Evolutionary conservation across 2,329 filamentous ascomycete genomes (phyloP), one percentile per base, ranked within the genome.

Genomic region (Cladosporium sp.): DNA sequence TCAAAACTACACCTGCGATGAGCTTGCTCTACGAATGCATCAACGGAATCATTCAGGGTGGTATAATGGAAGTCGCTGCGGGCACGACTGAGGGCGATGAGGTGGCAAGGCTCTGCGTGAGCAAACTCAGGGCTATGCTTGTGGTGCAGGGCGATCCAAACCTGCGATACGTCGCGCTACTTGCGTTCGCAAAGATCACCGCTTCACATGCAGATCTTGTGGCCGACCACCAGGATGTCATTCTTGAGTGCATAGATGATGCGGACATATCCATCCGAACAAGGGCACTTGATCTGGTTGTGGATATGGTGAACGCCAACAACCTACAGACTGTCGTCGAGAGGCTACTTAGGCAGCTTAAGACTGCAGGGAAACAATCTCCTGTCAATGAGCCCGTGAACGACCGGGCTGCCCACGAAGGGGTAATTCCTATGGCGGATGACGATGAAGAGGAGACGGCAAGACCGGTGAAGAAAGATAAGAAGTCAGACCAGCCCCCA

Each of bases 1-100:
- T 98, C 56, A 85, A 88, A 59, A 95, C 91, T 1, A 98, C 93
- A 0, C 86, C 88, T 4, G 93, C 93, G 22, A 97, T 97, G 93
- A 97, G 93, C n/a, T 72, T 98, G 22, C 73, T 97, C 5, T 98
- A 98, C 61, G 93, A 98, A 70, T 98, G 93, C 65, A 96, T 98
- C 69, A 96, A 95, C 67, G 93, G 93, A 19, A 95, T 98, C 55
- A 95, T 98, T 52, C 91, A 96, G 66, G 93, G 93, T 22, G 93
- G 93, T 0, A 95, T 98, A 51, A 74, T 98, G 43, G 88, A 89
- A 27, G 88, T 85, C 38, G 83, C 84, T 22, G 88, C 91, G 56
- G 87, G 88, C 47, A 82, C 84, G 16, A 78, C 84, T 29, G 91
- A 92, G 49, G 86, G 87, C 33, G 91, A 97, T 58, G 91, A 96